phyloP scores from a whole-genome alignment of 1,284 basidiomycete genomes.

The Cutaneotrichosporon sp. region DNA sequence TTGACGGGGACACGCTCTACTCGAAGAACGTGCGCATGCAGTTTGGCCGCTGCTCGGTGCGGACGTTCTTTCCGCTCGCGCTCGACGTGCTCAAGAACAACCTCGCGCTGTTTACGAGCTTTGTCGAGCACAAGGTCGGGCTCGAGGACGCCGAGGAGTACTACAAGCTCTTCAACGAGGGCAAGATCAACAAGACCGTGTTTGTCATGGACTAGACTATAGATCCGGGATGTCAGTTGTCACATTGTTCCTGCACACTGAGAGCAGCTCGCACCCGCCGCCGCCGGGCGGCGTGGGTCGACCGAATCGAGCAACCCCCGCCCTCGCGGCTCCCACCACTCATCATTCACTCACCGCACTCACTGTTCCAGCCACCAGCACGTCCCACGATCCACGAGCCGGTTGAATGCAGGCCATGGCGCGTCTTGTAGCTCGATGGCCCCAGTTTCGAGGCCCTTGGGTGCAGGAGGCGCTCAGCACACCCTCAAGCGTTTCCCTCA shows the following conservation, averaged over 20 bases:
- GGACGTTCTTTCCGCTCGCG: slow-evolving; percentile 73
- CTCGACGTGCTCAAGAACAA: slow-evolving; percentile 62
- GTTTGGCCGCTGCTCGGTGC: slow-evolving; percentile 77
- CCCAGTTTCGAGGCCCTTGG: too few species aligned
- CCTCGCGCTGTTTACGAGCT: slow-evolving; percentile 43
- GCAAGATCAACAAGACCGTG: slow-evolving; percentile 51
- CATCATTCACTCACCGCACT: too few species aligned
- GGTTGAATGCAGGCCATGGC: too few species aligned
- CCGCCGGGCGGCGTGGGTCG: too few species aligned
- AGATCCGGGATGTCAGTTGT: slow-evolving; percentile 1
- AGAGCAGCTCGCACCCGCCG: background rate
- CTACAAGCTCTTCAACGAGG: slow-evolving; percentile 49
- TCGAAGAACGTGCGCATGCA: slow-evolving; percentile 64
- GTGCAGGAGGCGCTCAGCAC: too few species aligned
- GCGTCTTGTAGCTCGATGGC: too few species aligned
- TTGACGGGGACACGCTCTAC: slow-evolving; percentile 62
- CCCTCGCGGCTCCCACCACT: too few species aligned
- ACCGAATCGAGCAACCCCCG: too few species aligned
- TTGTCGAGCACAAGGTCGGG: slow-evolving; percentile 47
- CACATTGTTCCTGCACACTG: background rate
- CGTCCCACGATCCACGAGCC: too few species aligned
- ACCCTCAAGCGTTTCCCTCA: too few species aligned
- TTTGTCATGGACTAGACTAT: slow-evolving; percentile 35
- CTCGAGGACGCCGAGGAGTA: slow-evolving; percentile 50
- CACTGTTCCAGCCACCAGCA: too few species aligned